Evolutionary conservation across 2,329 filamentous ascomycete genomes (phyloP).

Genomic region (Coniochaeta sp.): DNA sequence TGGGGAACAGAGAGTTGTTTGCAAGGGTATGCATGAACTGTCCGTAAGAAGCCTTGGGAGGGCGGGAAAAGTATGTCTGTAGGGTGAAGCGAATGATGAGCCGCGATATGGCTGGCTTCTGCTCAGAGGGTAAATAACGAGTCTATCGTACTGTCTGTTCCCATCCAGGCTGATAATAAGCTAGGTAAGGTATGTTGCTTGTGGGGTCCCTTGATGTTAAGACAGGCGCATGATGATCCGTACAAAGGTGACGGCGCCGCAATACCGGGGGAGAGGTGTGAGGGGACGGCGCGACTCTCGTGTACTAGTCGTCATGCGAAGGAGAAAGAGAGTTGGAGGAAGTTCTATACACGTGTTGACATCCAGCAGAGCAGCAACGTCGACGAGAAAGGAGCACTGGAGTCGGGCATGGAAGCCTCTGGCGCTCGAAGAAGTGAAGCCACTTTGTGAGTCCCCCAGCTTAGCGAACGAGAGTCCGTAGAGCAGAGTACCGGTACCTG

Average conservation of each 20-base stretch:
- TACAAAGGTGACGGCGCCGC: not conserved
- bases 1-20: not conserved
- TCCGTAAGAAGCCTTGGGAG: not conserved
- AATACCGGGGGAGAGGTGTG: not conserved
- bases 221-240: not conserved
- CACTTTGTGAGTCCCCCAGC: not conserved
- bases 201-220: not conserved
- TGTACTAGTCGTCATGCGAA: not conserved
- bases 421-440: not conserved
- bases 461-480: not conserved
- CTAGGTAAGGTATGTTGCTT: not conserved
- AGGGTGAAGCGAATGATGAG: not conserved
- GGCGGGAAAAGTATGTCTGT: not conserved
- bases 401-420: not conserved
- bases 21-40: not conserved
- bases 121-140: not conserved
- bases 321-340: not conserved
- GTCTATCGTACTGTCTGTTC: not conserved
- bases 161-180: not conserved
- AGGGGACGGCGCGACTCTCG: not conserved
- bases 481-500: not conserved
- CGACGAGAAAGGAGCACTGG: not conserved
- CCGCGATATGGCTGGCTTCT: not conserved
- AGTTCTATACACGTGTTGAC: not conserved
- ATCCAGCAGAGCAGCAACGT: not conserved